Evolutionary conservation across 768 basidiomycete species (phyloP), one percentile per base, ranked within the genome.

Genomic region (Russula brevipes): DNA sequence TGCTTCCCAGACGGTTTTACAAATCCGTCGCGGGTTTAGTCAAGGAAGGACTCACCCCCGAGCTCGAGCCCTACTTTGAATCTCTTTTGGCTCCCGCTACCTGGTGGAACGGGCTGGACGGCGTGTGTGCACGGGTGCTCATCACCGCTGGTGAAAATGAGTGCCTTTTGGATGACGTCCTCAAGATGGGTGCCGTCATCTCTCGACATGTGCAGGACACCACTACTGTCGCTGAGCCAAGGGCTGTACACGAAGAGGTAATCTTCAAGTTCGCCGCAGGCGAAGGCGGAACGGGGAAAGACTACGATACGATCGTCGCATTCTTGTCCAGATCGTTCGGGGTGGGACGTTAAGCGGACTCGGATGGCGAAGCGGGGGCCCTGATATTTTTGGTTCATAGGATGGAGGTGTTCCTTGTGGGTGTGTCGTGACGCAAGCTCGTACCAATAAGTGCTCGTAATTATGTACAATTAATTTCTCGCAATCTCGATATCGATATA

Each of bases 101-200:
- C 12, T 62, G 61, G 61, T 58, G 49, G 55, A 10, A 42, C 6
- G 61, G 61, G 49, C 39, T 62, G 11, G 61, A 50, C 41, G 5
- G 19, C 7, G 30, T 62, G 10, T 56, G 5, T 14, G 16, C 61
- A 8, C 54, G 56, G 3, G 8, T 62, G 9, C 50, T 57, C 7
- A 24, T 62, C n/a, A 58, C 49, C 8, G 33, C 39, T 1, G 61
- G 61, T 7, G 47, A 51, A 1, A 6, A 51, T 2, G 61, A 62
- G 33, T 39, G 55, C 9, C n/a, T 35, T 0, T 30, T 57, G 30
- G 61, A 62, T 19, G 45, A 57, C 12, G 42, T 51, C 14, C 44
- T 50, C 19, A 30, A 58, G 16, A n/a, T 16, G 1, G 16, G 46
- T 30, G 1, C 24, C 24, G 24, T 24, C 24, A 24, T 24, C 24